Evolutionary conservation across 495 filamentous ascomycete species (phyloP), one percentile per base, ranked within the genome.

Genomic region (Daldinia concentrica): DNA sequence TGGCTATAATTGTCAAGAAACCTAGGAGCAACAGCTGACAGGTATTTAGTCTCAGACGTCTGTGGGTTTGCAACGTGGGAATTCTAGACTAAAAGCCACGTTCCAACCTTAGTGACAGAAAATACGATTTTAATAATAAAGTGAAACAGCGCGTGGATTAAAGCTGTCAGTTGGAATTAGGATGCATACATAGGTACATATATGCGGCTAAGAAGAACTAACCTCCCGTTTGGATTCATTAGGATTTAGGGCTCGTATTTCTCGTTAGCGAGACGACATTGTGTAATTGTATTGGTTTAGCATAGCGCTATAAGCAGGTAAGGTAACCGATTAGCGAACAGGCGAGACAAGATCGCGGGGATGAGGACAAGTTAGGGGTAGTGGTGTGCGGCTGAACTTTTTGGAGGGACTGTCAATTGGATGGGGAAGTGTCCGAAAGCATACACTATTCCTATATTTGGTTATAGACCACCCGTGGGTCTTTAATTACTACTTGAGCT

Each of bases 321-420:
- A 52, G 61, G 56, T 26, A 50, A 36, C 27, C 65, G 70, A 73
- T 65, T 73, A 68, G 70, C 65, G 64, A 68, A 52, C 56, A 61
- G 30, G n/a, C 6, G 19, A 60, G 55, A 52, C 70, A 54, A 68
- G 50, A 64, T 64, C 52, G 65, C 62, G 61, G 58, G 66, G 61
- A 52, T 66, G 34, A 50, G 48, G n/a, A 68, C 52, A 39, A 7
- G 36, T 58, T 41, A 26, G 11, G 68, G 62, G 54, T 57, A 62
- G 57, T 27, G 30, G 48, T 51, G 22, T 71, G 58, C 62, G 68
- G 68, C 68, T 71, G 68, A 71, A 63, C 30, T 29, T 2, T 30
- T 51, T 27, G 22, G 14, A 24, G 22, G 43, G 26, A 30, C 8
- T 24, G 7, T 29, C 65, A 50, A 66, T 71, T 71, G 68, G 68